A percentile compares a stretch with the other conserved stretches of the same genome.
These are phyloP conservation scores for Neonectria ditissima DNA, from an alignment of 2,329 filamentous ascomycete genomes.

Conservation along the genomic window DNA sequence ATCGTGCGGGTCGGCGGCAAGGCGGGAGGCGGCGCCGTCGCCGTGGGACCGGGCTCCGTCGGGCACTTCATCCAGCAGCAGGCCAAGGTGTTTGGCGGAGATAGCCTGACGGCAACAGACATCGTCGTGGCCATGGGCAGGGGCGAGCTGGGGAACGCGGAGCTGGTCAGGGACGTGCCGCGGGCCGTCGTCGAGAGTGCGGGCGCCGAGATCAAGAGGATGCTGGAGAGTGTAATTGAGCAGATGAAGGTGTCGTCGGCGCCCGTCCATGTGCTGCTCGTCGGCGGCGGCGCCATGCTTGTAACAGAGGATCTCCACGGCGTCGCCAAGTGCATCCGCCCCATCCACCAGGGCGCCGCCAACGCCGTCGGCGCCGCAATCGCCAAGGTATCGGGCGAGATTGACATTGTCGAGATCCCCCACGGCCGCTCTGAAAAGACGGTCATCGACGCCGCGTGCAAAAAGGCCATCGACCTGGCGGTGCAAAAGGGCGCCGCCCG, in stretches of 20 bases:
- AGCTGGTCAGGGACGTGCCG: conserved; percentile 45
- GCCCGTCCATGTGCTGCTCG: conserved; percentile 64
- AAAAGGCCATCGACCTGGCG: conserved; percentile 48
- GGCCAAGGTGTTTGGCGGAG: conserved; percentile 65
- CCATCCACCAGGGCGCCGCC: conserved; percentile 65
- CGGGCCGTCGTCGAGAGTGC: conserved; percentile 37
- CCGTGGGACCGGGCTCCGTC: conserved; percentile 68
- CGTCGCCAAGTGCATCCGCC: conserved; percentile 62
- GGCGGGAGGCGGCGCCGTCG: conserved; percentile 45
- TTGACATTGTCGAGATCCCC: conserved; percentile 64
- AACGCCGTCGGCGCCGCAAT: conserved; percentile 73
- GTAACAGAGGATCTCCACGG: conserved; percentile 61
- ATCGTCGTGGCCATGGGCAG: conserved; percentile 57
- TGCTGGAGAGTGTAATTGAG: conserved; percentile 65
- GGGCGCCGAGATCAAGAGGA: conserved; percentile 54
- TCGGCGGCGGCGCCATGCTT: conserved; percentile 68
- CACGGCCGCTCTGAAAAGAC: conserved; percentile 53
- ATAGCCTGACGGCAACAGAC: conserved; percentile 65
- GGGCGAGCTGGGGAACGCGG: conserved; percentile 46
- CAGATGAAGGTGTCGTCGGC: conserved; percentile 67
- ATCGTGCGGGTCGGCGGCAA: conserved; percentile 42
- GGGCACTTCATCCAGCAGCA: conserved; percentile 62
- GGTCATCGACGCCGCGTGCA: conserved; percentile 54
- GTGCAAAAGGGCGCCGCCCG: conserved; percentile 47
- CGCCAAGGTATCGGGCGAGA: conserved; percentile 63